Conservation (phyloP, 2,329 filamentous ascomycete genomes). For the Cytospora piceicola region DNA sequence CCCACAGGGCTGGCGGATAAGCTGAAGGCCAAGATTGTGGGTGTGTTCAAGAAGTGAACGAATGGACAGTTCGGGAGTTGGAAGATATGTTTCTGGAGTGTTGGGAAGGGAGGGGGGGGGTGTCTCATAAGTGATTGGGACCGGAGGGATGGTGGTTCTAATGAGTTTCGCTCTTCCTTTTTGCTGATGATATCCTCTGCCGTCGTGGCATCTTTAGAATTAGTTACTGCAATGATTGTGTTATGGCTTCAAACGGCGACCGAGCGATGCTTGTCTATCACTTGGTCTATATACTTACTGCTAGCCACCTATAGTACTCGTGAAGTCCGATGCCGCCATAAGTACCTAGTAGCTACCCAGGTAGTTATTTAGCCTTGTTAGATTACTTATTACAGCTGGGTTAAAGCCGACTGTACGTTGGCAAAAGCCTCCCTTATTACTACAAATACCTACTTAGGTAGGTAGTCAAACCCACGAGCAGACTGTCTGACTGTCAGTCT, state of each 20-base stretch:
- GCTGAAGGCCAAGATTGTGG: slow-evolving; percentile 60
- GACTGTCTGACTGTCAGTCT: no score
- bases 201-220: slow-evolving; percentile 2
- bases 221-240: not conserved
- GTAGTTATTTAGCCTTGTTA: no score
- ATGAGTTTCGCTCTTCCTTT: not conserved
- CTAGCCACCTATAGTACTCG: no score
- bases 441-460: no score
- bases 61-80: not conserved
- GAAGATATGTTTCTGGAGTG: not conserved
- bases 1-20: slow-evolving; percentile 57
- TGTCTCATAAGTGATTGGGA: not conserved
- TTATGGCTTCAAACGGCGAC: not conserved
- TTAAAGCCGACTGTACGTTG: no score
- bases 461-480: no score
- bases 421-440: no score
- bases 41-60: slow-evolving; percentile 51
- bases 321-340: no score
- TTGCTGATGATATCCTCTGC: slow-evolving; percentile 18
- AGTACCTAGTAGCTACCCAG: no score
- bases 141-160: not conserved
- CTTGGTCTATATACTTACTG: no score
- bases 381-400: no score
- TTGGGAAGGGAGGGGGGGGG: not conserved
- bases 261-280: no score